A percentile compares a stretch with the other conserved stretches of the same genome.
phyloP scores from a whole-genome alignment of 129 eudicot species.

The Centella asiatica region DNA sequence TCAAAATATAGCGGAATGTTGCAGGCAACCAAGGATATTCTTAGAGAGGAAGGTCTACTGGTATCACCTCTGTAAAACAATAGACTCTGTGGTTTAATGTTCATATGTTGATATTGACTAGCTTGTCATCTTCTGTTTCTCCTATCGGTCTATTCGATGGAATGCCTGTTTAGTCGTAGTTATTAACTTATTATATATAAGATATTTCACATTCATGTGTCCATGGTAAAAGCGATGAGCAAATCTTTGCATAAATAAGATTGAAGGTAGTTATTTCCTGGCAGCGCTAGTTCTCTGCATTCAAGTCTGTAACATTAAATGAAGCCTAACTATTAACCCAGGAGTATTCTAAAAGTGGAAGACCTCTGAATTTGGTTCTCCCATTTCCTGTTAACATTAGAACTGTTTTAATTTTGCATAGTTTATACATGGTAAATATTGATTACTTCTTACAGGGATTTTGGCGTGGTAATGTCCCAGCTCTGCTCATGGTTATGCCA shows the following conservation, averaged over 20 bases:
- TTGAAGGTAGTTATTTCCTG: no score
- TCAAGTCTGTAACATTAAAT: neutral
- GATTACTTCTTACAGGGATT: constrained; percentile 51
- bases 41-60: constrained; percentile 80
- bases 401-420: neutral
- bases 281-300: no score
- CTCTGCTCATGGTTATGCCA: constrained; percentile 97
- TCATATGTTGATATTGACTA: no score
- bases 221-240: no score
- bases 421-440: constrained; percentile 2
- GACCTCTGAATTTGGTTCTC: neutral
- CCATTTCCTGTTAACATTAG: neutral
- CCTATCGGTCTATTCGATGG: neutral
- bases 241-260: no score
- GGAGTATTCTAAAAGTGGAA: neutral
- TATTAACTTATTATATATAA: no score
- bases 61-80: constrained; percentile 23
- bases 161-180: no score
- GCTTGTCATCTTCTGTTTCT: no score
- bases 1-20: constrained; percentile 89
- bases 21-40: constrained; percentile 86
- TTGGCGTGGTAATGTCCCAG: constrained; percentile 99
- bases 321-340: neutral
- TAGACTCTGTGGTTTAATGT: neutral
- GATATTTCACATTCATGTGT: no score